Conservation (phyloP, 2,329 filamentous ascomycete genomes). For the Cercospora nicotianae region DNA sequence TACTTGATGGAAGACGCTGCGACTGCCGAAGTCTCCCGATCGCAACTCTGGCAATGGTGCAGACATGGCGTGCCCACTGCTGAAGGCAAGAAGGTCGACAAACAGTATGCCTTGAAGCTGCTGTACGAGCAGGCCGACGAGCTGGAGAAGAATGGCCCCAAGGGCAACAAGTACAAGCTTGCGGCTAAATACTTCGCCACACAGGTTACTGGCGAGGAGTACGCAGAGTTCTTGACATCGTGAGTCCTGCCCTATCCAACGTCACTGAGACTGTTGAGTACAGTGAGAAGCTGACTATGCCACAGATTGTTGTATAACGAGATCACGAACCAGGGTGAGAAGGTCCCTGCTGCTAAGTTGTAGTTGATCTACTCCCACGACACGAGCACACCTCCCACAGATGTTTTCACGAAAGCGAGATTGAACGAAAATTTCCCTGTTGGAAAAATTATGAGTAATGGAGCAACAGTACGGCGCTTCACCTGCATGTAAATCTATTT, state of each 20-base stretch:
- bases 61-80: slow-evolving; percentile 71
- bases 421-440: neutral
- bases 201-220: slow-evolving; percentile 96
- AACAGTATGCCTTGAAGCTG: slow-evolving; percentile 82
- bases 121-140: slow-evolving; percentile 81
- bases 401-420: slow-evolving; percentile 2
- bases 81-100: slow-evolving; percentile 90
- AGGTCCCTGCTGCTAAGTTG: slow-evolving; percentile 55
- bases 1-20: slow-evolving; percentile 98
- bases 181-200: slow-evolving; percentile 89
- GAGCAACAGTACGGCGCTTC: slow-evolving; percentile 2
- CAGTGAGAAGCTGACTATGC: neutral
- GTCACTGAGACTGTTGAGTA: slow-evolving; percentile 22
- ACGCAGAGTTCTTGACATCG: slow-evolving; percentile 91
- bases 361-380: slow-evolving; percentile 17
- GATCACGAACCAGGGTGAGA: slow-evolving; percentile 71
- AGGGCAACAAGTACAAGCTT: slow-evolving; percentile 88
- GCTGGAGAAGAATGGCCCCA: slow-evolving; percentile 70
- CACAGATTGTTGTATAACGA: slow-evolving; percentile 79
- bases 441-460: neutral
- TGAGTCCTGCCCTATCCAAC: slow-evolving; percentile 48
- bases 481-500: neutral
- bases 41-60: slow-evolving; percentile 96
- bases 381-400: neutral
- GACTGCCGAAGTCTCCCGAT: slow-evolving; percentile 91